These are phyloP conservation scores for Escallonia herrerae DNA, from an alignment of 129 eudicot species.

Conservation along the genomic window DNA sequence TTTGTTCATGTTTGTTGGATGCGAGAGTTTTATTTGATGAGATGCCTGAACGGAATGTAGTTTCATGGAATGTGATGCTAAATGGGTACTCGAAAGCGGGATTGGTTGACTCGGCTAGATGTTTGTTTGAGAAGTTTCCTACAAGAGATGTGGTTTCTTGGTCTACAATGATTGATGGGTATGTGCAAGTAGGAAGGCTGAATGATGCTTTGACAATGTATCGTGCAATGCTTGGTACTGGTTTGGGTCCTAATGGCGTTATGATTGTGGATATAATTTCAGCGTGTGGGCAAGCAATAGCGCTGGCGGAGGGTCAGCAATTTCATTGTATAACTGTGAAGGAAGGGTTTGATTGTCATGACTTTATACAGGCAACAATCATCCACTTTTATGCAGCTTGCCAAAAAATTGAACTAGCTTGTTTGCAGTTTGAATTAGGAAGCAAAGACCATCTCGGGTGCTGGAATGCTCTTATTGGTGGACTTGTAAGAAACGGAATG, in stretches of 20 bases:
- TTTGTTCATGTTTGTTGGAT: conserved; percentile 39
- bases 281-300: conserved; percentile 48
- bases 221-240: conserved; percentile 44
- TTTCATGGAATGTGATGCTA: conserved; percentile 86
- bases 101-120: conserved; percentile 36
- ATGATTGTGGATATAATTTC: conserved; percentile 71
- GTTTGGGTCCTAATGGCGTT: conserved; percentile 65
- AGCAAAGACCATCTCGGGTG: conserved; percentile 50
- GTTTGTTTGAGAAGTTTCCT: conserved; percentile 59
- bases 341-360: conserved; percentile 47
- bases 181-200: conserved; percentile 44
- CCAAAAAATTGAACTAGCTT: conserved; percentile 38
- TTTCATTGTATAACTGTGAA: conserved; percentile 51
- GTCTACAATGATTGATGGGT: conserved; percentile 73
- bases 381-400: conserved; percentile 76
- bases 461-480: conserved; percentile 81
- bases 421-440: conserved; percentile 56
- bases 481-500: conserved; percentile 58
- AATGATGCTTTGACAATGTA: conserved; percentile 53
- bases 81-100: conserved; percentile 78
- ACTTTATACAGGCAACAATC: conserved; percentile 66
- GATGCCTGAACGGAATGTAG: conserved; percentile 63
- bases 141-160: conserved; percentile 77
- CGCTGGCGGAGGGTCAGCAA: conserved; percentile 53
- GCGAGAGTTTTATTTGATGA: conserved; percentile 53